Evolutionary conservation across 257 asterid genomes (phyloP).

Genomic region (Mitragyna speciosa): DNA sequence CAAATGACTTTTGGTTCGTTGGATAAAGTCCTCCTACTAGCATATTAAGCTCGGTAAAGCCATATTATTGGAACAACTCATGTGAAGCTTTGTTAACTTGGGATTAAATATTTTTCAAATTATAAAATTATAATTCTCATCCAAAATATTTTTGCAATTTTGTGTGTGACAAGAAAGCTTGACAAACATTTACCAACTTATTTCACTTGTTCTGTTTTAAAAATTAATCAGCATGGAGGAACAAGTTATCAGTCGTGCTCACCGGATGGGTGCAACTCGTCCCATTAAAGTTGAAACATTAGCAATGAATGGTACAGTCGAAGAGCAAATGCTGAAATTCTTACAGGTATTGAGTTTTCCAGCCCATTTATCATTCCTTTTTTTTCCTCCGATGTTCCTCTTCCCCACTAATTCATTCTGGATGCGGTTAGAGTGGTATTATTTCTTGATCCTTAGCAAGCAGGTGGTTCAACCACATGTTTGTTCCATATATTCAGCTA

Average conservation of each 20-base stretch:
- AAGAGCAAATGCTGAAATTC: slow-evolving; percentile 90
- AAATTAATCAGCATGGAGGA: slow-evolving; percentile 84
- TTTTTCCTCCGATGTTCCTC: background rate
- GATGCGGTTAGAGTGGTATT: background rate
- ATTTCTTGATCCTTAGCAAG: background rate
- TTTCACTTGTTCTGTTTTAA: slow-evolving; percentile 30
- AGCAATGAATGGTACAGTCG: slow-evolving; percentile 92
- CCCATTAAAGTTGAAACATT: slow-evolving; percentile 89
- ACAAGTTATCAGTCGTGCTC: slow-evolving; percentile 99
- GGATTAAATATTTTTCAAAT: background rate
- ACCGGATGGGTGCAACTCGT: slow-evolving; percentile 95
- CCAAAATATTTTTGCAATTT: background rate
- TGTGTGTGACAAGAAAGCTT: background rate
- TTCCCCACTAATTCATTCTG: background rate
- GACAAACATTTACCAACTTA: slow-evolving; percentile 3
- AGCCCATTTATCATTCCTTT: background rate
- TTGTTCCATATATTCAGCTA: background rate
- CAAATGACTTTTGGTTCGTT: background rate
- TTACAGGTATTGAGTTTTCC: slow-evolving; percentile 57
- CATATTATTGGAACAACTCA: background rate
- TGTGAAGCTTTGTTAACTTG: background rate
- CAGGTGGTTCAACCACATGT: background rate
- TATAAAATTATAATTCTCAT: background rate
- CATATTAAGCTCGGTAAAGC: background rate
- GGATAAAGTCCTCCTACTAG: background rate